A percentile compares a stretch with the other conserved stretches of the same genome.
phyloP scores from a whole-genome alignment of 108 stramenopile genomes.

The Cyclostephanos tholiformis region DNA sequence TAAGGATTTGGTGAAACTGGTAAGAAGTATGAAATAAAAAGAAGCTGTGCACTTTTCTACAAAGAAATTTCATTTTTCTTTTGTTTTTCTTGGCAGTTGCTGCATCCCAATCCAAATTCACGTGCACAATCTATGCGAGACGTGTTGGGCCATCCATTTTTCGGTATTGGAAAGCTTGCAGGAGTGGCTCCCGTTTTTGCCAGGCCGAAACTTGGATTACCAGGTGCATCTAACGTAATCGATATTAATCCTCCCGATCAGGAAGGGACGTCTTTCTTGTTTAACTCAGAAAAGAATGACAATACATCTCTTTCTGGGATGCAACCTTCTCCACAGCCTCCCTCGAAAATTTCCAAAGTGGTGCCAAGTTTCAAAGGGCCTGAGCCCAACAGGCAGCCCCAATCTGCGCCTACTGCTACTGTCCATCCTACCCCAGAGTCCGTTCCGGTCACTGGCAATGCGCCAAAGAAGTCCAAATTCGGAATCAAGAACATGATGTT shows the following conservation, averaged over 20 bases:
- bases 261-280: not conserved
- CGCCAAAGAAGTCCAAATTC: not conserved
- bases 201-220: not conserved
- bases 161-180: conserved; percentile 40
- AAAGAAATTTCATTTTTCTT: not conserved
- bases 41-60: not conserved
- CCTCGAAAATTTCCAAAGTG: not conserved
- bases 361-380: not conserved
- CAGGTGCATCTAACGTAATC: conserved; percentile 15
- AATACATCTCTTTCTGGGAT: not conserved
- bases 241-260: conserved; percentile 12
- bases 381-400: not conserved
- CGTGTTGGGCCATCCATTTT: conserved; percentile 82
- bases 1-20: conserved; percentile 62
- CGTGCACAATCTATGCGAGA: conserved; percentile 74
- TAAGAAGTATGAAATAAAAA: conserved; percentile 14
- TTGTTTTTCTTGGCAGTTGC: not conserved
- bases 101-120: conserved; percentile 69
- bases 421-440: not conserved
- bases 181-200: conserved; percentile 19
- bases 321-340: not conserved
- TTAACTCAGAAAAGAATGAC: not conserved
- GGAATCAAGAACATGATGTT: conserved; percentile 3
- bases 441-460: not conserved
- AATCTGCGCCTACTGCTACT: conserved; percentile 1